These are phyloP conservation scores for Aureobasidium subglaciale DNA, from an alignment of 2,329 filamentous ascomycete genomes.

Conservation along the genomic window DNA sequence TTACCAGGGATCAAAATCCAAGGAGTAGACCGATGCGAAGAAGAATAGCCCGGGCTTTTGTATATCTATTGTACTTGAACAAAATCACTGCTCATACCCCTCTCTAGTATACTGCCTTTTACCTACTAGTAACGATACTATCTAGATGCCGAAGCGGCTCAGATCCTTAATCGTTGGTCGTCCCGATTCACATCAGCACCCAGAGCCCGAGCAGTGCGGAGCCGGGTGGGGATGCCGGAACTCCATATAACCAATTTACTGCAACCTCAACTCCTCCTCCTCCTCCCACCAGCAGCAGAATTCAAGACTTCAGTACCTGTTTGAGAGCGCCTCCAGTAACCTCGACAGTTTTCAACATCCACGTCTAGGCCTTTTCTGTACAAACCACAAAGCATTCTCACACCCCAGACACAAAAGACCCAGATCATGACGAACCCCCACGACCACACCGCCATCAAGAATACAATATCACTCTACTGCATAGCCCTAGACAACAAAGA, in stretches of 20 bases:
- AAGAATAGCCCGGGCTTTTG: background rate
- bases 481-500: conserved; percentile 38
- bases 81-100: background rate
- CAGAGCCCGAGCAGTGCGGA: too few species aligned
- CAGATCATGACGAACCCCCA: conserved; percentile 18
- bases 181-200: too few species aligned
- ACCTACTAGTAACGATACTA: too few species aligned
- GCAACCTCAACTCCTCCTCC: background rate
- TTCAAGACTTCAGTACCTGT: background rate
- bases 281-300: background rate
- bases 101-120: too few species aligned
- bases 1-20: background rate
- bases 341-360: too few species aligned
- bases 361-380: too few species aligned
- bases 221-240: conserved; percentile 1
- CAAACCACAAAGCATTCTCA: too few species aligned
- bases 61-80: background rate
- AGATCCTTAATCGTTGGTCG: too few species aligned
- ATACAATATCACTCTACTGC: conserved; percentile 37
- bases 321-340: too few species aligned
- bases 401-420: too few species aligned
- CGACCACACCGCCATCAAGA: conserved; percentile 36
- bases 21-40: background rate
- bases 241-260: too few species aligned
- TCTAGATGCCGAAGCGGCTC: too few species aligned